Conservation (phyloP, 129 eudicot genomes). For the Logfia minima region DNA sequence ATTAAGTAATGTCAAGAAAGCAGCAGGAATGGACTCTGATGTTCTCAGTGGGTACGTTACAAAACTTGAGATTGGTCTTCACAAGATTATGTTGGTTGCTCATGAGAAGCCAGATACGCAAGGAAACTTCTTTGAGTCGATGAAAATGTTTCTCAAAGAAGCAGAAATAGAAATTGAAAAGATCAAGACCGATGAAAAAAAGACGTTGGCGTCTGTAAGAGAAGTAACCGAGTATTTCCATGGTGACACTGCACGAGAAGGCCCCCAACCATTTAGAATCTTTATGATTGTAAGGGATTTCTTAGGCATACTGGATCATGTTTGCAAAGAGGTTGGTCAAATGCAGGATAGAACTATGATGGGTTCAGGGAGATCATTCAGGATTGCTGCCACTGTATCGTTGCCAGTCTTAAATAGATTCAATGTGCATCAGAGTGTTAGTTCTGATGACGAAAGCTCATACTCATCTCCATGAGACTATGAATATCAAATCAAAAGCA, state of each 20-base stretch:
- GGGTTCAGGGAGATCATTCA: constrained; percentile 78
- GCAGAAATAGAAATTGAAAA: constrained; percentile 62
- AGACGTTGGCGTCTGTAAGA: constrained; percentile 63
- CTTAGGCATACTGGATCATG: constrained; percentile 68
- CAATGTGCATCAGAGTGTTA: constrained; percentile 46
- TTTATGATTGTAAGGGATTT: constrained; percentile 91
- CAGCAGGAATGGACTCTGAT: constrained; percentile 96
- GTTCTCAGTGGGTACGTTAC: constrained; percentile 69
- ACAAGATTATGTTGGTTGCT: constrained; percentile 58
- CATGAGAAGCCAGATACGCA: constrained; percentile 61
- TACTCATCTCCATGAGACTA: constrained; percentile 49
- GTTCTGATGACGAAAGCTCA: constrained; percentile 76
- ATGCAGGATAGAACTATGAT: constrained; percentile 65
- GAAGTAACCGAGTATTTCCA: constrained; percentile 92
- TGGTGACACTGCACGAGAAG: constrained; percentile 86
- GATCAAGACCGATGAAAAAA: constrained; percentile 63
- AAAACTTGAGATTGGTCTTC: constrained; percentile 81
- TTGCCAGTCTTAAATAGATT: constrained; percentile 76
- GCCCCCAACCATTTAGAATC: constrained; percentile 83
- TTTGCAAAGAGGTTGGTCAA: constrained; percentile 86
- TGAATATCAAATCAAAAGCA: constrained; percentile 6
- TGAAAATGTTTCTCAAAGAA: constrained; percentile 64
- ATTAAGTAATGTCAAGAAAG: constrained; percentile 67
- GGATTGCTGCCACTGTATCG: constrained; percentile 73
- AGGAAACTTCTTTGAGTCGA: constrained; percentile 70